phyloP scores from a whole-genome alignment of 2,329 filamentous ascomycete genomes.

The Furcasterigmium sp. region DNA sequence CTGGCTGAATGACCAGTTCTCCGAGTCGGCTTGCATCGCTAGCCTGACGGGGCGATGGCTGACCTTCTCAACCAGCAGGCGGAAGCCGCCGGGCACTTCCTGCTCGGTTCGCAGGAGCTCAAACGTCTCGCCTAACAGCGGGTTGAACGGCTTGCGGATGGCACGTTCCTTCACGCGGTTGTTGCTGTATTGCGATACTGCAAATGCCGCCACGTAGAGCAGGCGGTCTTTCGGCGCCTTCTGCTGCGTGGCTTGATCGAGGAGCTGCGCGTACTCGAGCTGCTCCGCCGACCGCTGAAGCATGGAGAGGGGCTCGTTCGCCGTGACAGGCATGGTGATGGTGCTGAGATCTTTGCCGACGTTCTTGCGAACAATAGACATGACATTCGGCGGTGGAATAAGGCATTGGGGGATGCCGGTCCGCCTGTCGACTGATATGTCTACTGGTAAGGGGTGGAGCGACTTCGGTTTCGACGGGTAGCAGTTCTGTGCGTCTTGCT shows the following conservation, averaged over 20 bases:
- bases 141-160: constrained; percentile 95
- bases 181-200: constrained; percentile 79
- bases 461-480: constrained; percentile 75
- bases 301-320: constrained; percentile 87
- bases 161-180: constrained; percentile 82
- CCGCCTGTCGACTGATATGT: constrained; percentile 59
- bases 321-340: constrained; percentile 94
- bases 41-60: constrained; percentile 87
- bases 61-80: constrained; percentile 93
- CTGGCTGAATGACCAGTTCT: constrained; percentile 81
- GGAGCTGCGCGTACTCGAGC: constrained; percentile 80
- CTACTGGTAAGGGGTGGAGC: constrained; percentile 71
- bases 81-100: constrained; percentile 66
- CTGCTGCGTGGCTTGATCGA: constrained; percentile 68
- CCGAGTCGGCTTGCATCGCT: constrained; percentile 86
- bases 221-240: constrained; percentile 63
- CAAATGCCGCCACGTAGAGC: constrained; percentile 83
- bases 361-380: constrained; percentile 93
- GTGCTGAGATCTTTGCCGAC: constrained; percentile 96
- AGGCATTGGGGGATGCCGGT: constrained; percentile 67
- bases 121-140: constrained; percentile 91
- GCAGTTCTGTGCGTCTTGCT: constrained; percentile 53
- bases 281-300: constrained; percentile 87
- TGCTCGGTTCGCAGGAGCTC: constrained; percentile 85
- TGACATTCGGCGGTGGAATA: constrained; percentile 80